These are phyloP conservation scores for Cercophora sp. DNA, from an alignment of 495 filamentous ascomycete genomes.

Conservation along the genomic window DNA sequence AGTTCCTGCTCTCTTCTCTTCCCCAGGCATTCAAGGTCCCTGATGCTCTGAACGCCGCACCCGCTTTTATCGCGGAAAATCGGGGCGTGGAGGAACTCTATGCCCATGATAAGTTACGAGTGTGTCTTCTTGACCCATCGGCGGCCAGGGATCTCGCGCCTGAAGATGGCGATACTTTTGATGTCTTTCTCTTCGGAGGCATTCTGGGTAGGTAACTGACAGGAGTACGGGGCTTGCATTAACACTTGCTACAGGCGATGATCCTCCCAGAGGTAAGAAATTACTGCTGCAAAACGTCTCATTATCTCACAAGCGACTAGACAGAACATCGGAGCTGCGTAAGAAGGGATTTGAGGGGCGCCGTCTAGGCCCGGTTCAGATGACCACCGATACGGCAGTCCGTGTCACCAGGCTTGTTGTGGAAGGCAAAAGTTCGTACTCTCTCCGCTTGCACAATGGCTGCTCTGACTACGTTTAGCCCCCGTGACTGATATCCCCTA, in stretches of 20 bases:
- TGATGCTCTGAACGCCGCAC: slow-evolving; percentile 50
- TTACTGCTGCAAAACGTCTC: not conserved
- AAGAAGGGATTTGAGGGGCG: slow-evolving; percentile 89
- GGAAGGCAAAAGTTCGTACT: slow-evolving; percentile 66
- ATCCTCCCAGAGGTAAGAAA: slow-evolving; percentile 82
- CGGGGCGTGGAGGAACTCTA: slow-evolving; percentile 76
- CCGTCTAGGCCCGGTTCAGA: slow-evolving; percentile 86
- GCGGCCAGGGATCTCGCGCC: slow-evolving; percentile 76
- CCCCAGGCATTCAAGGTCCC: slow-evolving; percentile 64
- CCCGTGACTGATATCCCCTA: slow-evolving; percentile 73
- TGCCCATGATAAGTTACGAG: slow-evolving; percentile 54
- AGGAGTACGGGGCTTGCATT: not conserved
- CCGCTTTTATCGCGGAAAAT: slow-evolving; percentile 62
- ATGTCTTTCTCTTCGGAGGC: slow-evolving; percentile 91
- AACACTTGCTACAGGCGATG: slow-evolving; percentile 62
- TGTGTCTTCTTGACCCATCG: slow-evolving; percentile 86
- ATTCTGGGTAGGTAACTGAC: slow-evolving; percentile 71
- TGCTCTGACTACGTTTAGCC: slow-evolving; percentile 41
- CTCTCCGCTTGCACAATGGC: not conserved
- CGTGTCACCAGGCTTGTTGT: slow-evolving; percentile 86
- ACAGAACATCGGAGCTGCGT: slow-evolving; percentile 87
- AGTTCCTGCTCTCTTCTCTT: slow-evolving; percentile 84
- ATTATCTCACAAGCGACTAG: slow-evolving; percentile 39
- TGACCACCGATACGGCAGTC: slow-evolving; percentile 98
- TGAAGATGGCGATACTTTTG: slow-evolving; percentile 75